Evolutionary conservation across 768 basidiomycete species (phyloP).

Genomic region (Amanita polypyramis): DNA sequence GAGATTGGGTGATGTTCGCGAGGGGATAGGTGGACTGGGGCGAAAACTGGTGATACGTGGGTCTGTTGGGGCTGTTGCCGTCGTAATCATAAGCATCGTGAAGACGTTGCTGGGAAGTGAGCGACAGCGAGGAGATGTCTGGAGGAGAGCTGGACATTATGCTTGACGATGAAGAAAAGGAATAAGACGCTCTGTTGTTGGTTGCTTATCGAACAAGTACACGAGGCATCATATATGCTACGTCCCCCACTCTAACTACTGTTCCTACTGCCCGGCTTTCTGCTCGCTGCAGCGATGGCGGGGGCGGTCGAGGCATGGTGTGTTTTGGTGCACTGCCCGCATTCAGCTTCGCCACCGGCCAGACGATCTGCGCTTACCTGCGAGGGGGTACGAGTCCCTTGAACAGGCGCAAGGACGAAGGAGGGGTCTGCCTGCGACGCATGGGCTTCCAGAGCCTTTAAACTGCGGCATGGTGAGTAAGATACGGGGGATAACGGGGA

Average conservation of each 20-base stretch:
- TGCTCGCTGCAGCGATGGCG: slow-evolving; percentile 32
- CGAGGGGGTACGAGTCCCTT: slow-evolving; percentile 55
- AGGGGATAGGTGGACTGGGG: slow-evolving; percentile 39
- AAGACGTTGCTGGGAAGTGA: slow-evolving; percentile 71
- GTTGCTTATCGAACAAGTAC: slow-evolving; percentile 15
- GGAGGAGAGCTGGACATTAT: slow-evolving; percentile 79
- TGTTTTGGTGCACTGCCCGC: slow-evolving; percentile 43
- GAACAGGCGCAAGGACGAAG: slow-evolving; percentile 51
- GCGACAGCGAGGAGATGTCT: slow-evolving; percentile 69
- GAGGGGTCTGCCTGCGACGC: slow-evolving; percentile 55
- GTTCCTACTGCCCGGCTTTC: neutral
- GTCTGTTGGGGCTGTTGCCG: slow-evolving; percentile 41
- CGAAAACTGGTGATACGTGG: slow-evolving; percentile 55
- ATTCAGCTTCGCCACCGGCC: slow-evolving; percentile 8
- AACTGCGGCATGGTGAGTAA: slow-evolving; percentile 2
- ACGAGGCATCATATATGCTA: neutral
- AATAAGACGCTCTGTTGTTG: slow-evolving; percentile 22
- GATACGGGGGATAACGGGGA: no score
- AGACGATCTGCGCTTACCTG: slow-evolving; percentile 19
- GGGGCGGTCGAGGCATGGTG: slow-evolving; percentile 55
- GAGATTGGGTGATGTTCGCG: slow-evolving; percentile 34
- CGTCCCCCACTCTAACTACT: no score
- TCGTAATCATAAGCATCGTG: slow-evolving; percentile 85
- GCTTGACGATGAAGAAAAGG: slow-evolving; percentile 19
- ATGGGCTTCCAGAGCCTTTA: slow-evolving; percentile 22